Evolutionary conservation across 129 eudicot species (phyloP).

Genomic region (Chrysanthemum seticuspe): DNA sequence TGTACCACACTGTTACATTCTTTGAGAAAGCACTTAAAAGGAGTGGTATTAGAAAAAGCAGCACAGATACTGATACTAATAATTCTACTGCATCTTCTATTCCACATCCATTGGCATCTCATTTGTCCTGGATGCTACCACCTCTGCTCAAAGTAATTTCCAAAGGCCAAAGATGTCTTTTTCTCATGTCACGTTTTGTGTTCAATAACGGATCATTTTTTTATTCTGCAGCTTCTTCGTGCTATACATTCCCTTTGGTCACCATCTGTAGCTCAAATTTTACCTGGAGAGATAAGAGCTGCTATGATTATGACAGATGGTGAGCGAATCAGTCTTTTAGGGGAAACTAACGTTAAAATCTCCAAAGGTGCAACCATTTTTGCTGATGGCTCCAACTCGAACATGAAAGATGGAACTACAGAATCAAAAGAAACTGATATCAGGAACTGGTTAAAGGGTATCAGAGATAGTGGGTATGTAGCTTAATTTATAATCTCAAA

Average conservation of each 20-base stretch:
- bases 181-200: constrained; percentile 4
- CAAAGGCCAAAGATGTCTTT: constrained; percentile 5
- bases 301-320: constrained; percentile 83
- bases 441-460: constrained; percentile 92
- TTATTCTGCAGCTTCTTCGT: constrained; percentile 71
- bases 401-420: constrained; percentile 56
- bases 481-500: neutral
- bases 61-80: constrained; percentile 38
- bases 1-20: constrained; percentile 89
- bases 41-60: constrained; percentile 61
- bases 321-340: constrained; percentile 75
- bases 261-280: constrained; percentile 64
- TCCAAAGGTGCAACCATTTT: constrained; percentile 53
- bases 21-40: constrained; percentile 99
- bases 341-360: constrained; percentile 69
- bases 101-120: constrained; percentile 86
- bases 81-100: constrained; percentile 38
- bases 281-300: constrained; percentile 88
- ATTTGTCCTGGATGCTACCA: constrained; percentile 96
- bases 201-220: constrained; percentile 13
- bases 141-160: constrained; percentile 86
- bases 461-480: constrained; percentile 96
- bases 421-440: constrained; percentile 81
- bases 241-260: constrained; percentile 97
- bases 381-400: constrained; percentile 49